phyloP scores from a whole-genome alignment of 768 basidiomycete species.

The Hygrophoropsis aurantiaca region DNA sequence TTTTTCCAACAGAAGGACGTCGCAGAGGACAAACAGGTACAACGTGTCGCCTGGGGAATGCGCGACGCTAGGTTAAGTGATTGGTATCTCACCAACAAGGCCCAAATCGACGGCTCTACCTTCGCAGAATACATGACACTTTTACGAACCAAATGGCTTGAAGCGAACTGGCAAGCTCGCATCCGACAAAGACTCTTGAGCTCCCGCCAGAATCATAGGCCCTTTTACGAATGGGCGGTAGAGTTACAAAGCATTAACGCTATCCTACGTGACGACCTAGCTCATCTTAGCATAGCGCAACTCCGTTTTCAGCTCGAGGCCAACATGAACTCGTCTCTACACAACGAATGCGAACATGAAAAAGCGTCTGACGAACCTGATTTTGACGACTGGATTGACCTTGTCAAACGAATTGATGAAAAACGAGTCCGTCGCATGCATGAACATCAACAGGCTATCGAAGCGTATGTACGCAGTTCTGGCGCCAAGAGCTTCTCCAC shows the following conservation, averaged over 20 bases:
- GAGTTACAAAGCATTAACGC: conserved; percentile 12
- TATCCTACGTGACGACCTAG: conserved; percentile 8
- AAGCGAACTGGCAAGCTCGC: conserved; percentile 2
- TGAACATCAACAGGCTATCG: neutral
- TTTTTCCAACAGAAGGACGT: neutral
- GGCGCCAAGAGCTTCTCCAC: neutral
- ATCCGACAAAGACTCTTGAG: conserved; percentile 4
- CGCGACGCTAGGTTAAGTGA: conserved; percentile 5
- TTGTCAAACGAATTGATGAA: neutral
- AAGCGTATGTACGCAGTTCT: neutral
- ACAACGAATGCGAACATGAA: neutral
- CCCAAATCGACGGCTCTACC: neutral
- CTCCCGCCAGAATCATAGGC: neutral
- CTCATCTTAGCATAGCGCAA: conserved; percentile 5
- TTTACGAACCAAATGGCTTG: conserved; percentile 4
- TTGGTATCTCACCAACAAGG: conserved; percentile 4
- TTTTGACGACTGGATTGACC: conserved; percentile 2
- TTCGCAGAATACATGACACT: conserved; percentile 4
- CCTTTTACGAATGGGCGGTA: conserved; percentile 11
- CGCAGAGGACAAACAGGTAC: neutral
- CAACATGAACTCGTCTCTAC: conserved; percentile 12
- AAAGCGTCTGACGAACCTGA: neutral
- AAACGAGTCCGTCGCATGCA: neutral
- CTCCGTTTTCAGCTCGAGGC: conserved; percentile 17
- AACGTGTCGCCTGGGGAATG: neutral